These are phyloP conservation scores for Cadophora gregata DNA, from an alignment of 2,329 filamentous ascomycete genomes.

Conservation along the genomic window DNA sequence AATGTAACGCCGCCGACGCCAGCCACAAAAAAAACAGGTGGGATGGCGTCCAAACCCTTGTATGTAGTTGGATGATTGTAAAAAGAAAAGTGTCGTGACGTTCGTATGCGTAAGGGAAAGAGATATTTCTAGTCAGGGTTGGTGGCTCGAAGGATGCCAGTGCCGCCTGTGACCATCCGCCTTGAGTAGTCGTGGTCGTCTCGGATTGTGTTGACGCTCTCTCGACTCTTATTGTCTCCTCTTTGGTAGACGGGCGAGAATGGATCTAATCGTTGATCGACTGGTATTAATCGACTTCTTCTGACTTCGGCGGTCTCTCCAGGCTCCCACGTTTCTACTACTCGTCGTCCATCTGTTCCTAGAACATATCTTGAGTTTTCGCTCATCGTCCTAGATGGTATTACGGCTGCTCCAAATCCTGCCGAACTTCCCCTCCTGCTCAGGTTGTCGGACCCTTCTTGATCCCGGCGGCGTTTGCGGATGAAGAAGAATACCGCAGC, in stretches of 20 bases:
- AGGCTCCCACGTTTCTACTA: slow-evolving; percentile 43
- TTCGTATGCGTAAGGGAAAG: slow-evolving; percentile 35
- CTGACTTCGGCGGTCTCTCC: slow-evolving; percentile 43
- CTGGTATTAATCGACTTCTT: slow-evolving; percentile 61
- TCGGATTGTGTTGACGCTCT: slow-evolving; percentile 67
- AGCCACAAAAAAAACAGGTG: slow-evolving; percentile 26
- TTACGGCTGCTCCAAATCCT: slow-evolving; percentile 36
- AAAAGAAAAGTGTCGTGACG: slow-evolving; percentile 35
- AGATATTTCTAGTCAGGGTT: slow-evolving; percentile 57
- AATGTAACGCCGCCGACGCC: slow-evolving; percentile 37
- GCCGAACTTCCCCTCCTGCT: slow-evolving; percentile 37
- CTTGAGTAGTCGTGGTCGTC: slow-evolving; percentile 72
- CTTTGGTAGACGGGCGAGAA: slow-evolving; percentile 62
- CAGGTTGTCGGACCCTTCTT: slow-evolving; percentile 44
- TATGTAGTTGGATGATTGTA: slow-evolving; percentile 29
- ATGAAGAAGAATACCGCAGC: slow-evolving; percentile 51
- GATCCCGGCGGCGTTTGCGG: slow-evolving; percentile 51
- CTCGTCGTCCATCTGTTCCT: slow-evolving; percentile 43
- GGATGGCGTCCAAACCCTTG: slow-evolving; percentile 37
- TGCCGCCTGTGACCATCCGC: slow-evolving; percentile 50
- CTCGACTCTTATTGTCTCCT: slow-evolving; percentile 61
- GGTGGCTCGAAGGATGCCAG: slow-evolving; percentile 61
- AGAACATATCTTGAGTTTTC: slow-evolving; percentile 46
- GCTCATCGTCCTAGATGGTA: slow-evolving; percentile 44
- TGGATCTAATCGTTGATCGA: slow-evolving; percentile 69